A percentile compares a stretch with the other conserved stretches of the same genome.
phyloP scores from a whole-genome alignment of 768 basidiomycete species.

The Leccinum subtestaceum region DNA sequence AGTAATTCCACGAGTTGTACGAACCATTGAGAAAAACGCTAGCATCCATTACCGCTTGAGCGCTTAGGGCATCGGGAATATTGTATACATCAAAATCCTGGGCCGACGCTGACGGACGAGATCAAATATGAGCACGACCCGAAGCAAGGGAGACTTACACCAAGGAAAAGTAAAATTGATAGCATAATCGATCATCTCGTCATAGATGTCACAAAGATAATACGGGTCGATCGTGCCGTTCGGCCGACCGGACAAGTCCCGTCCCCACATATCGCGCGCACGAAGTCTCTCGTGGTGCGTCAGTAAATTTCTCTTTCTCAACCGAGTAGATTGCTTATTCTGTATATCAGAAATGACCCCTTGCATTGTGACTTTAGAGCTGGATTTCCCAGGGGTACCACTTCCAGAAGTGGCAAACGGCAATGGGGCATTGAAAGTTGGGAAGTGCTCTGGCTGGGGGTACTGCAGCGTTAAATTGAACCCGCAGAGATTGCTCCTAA shows the following conservation, averaged over 20 bases:
- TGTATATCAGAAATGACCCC: slow-evolving; percentile 20
- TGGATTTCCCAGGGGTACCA: not conserved
- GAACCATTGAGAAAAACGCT: too few relatives aligned
- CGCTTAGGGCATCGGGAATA: too few relatives aligned
- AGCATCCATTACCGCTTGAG: too few relatives aligned
- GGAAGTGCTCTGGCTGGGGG: too few relatives aligned
- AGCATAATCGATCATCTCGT: slow-evolving; percentile 67
- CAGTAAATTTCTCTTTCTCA: slow-evolving; percentile 12
- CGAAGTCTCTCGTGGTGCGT: slow-evolving; percentile 22
- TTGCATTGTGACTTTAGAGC: slow-evolving; percentile 6
- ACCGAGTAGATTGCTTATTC: slow-evolving; percentile 1
- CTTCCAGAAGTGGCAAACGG: too few relatives aligned
- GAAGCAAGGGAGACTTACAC: slow-evolving; percentile 31
- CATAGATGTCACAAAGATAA: slow-evolving; percentile 60
- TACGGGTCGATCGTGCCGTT: slow-evolving; percentile 59
- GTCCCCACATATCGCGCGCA: slow-evolving; percentile 35
- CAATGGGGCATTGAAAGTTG: too few relatives aligned
- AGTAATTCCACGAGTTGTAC: slow-evolving; percentile 40
- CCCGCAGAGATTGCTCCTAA: too few relatives aligned
- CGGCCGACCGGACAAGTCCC: slow-evolving; percentile 46
- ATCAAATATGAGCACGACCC: not conserved
- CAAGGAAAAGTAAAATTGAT: slow-evolving; percentile 67
- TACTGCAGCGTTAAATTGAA: too few relatives aligned
- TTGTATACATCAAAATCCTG: slow-evolving; percentile 3
- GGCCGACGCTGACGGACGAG: slow-evolving; percentile 12